A percentile compares a stretch with the other conserved stretches of the same genome.
These are phyloP conservation scores for Beauveria sp. DNA, from an alignment of 2,329 filamentous ascomycete genomes.

Conservation along the genomic window DNA sequence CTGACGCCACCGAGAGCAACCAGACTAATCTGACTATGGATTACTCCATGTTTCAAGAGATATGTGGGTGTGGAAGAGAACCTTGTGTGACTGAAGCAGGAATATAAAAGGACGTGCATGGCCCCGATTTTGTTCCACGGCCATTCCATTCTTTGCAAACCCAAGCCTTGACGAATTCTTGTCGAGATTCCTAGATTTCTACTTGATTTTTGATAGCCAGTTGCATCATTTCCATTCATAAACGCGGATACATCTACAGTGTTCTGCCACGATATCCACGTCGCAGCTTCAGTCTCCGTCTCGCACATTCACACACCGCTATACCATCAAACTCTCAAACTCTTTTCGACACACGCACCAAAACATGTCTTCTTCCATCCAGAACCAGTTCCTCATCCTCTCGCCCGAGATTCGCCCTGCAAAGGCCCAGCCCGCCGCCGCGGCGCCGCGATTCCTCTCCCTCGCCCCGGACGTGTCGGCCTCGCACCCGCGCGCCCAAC, in stretches of 20 bases:
- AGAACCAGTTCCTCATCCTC: constrained; percentile 8
- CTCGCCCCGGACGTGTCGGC: constrained; percentile 51
- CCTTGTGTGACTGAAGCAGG: not conserved
- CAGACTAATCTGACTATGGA: not conserved
- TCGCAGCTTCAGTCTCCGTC: no score
- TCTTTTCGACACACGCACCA: not conserved
- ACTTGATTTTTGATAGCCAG: not conserved
- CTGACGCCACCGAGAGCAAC: constrained; percentile 1
- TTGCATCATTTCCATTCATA: not conserved
- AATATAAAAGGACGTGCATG: constrained; percentile 3
- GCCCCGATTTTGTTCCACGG: not conserved
- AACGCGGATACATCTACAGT: no score
- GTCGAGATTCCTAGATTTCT: not conserved
- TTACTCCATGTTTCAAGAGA: not conserved
- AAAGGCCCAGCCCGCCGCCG: not conserved
- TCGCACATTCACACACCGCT: no score
- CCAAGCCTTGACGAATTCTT: not conserved
- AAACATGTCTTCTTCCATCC: constrained; percentile 4
- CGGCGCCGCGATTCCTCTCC: constrained; percentile 37
- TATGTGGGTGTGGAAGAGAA: not conserved
- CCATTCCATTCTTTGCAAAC: not conserved
- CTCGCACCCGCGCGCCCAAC: constrained; percentile 43
- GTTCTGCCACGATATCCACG: no score
- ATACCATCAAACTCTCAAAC: not conserved
- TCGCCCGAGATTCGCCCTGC: constrained; percentile 2